Percentiles rank a stretch among this genome's conserved stretches.
These are phyloP conservation scores for Candida tallmaniae DNA, from an alignment of 805 yeast species.

Conservation along the genomic window DNA sequence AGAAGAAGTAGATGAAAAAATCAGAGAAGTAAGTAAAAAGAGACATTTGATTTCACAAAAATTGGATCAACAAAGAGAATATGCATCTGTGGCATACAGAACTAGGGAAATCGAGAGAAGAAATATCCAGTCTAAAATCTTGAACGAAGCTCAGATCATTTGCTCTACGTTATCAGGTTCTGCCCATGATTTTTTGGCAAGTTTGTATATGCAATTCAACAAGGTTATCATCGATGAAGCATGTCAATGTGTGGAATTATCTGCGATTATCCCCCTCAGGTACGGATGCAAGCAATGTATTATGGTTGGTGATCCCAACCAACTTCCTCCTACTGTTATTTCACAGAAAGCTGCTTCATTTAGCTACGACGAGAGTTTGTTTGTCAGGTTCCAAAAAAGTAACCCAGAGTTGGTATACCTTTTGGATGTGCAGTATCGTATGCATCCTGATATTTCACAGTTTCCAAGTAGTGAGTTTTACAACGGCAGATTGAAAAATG, in stretches of 20 bases:
- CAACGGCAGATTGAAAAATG: slow-evolving; percentile 66
- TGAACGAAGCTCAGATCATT: slow-evolving; percentile 74
- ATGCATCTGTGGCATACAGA: slow-evolving; percentile 61
- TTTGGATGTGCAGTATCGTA: slow-evolving; percentile 90
- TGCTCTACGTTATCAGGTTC: slow-evolving; percentile 93
- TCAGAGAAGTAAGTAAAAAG: slow-evolving; percentile 53
- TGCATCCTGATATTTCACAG: slow-evolving; percentile 88
- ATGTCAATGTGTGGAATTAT: slow-evolving; percentile 91
- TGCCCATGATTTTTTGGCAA: slow-evolving; percentile 81
- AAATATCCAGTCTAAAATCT: slow-evolving; percentile 65
- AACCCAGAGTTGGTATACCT: slow-evolving; percentile 59
- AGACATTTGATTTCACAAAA: slow-evolving; percentile 68
- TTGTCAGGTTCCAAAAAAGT: slow-evolving; percentile 84
- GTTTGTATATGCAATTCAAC: slow-evolving; percentile 72
- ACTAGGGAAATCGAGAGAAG: slow-evolving; percentile 75
- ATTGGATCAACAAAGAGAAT: slow-evolving; percentile 77
- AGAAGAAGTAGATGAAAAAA: slow-evolving; percentile 42
- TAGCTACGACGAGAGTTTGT: slow-evolving; percentile 85
- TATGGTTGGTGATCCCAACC: slow-evolving; percentile 99
- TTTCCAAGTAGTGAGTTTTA: slow-evolving; percentile 89
- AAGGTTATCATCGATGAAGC: slow-evolving; percentile 96
- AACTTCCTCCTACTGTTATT: slow-evolving; percentile 92
- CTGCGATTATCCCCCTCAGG: slow-evolving; percentile 85
- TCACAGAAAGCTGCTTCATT: slow-evolving; percentile 80
- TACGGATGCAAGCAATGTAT: slow-evolving; percentile 89